Conservation (phyloP, 306 rosid species). For the Cicer judaicum region DNA sequence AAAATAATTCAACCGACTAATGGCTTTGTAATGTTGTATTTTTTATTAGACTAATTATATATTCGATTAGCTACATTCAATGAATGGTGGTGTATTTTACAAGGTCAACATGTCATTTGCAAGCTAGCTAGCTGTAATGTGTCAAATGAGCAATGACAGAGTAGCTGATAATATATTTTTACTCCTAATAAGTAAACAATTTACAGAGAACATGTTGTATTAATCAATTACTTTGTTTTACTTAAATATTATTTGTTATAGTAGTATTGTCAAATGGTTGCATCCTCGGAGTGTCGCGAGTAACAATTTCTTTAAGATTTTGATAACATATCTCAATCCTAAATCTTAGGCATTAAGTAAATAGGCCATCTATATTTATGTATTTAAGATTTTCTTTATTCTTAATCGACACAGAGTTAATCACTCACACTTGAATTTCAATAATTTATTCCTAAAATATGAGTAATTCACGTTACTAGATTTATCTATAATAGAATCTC, state of each 20-base stretch:
- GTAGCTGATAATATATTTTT: not conserved
- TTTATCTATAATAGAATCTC: too few relatives aligned
- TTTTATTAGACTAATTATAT: too few relatives aligned
- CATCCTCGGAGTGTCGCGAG: too few relatives aligned
- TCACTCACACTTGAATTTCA: too few relatives aligned
- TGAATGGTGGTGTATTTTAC: slow-evolving; percentile 21
- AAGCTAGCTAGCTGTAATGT: slow-evolving; percentile 42
- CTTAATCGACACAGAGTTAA: accelerated
- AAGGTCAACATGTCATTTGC: slow-evolving; percentile 30
- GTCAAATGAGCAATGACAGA: slow-evolving; percentile 10
- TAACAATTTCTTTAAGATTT: too few relatives aligned
- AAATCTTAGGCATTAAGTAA: too few relatives aligned
- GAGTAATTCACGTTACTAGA: too few relatives aligned
- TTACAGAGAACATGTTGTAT: slow-evolving; percentile 5
- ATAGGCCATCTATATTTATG: too few relatives aligned
- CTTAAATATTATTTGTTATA: too few relatives aligned
- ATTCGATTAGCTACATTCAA: slow-evolving; percentile 33
- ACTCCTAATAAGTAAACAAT: not conserved
- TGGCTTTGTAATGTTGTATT: not conserved
- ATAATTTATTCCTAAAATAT: too few relatives aligned
- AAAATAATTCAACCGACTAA: not conserved
- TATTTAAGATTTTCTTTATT: too few relatives aligned
- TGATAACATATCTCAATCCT: accelerated
- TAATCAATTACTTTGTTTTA: not conserved
- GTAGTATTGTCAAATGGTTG: too few relatives aligned